A percentile compares a stretch with the other conserved stretches of the same genome.
These are phyloP conservation scores for Hevea brasiliensis DNA, from an alignment of 345 rosid genomes.

Conservation along the genomic window DNA sequence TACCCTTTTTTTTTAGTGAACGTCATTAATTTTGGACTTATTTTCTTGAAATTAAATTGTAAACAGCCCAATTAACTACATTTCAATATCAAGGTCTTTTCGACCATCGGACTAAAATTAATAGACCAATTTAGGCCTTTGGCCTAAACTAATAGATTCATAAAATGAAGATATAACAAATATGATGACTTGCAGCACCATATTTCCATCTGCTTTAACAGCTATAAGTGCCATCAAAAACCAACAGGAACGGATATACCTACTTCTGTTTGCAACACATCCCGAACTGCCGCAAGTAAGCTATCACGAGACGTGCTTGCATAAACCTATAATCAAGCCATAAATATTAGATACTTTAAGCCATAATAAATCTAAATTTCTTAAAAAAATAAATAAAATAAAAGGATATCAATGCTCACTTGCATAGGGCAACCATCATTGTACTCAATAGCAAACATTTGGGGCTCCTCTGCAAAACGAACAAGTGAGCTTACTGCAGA, in stretches of 20 bases:
- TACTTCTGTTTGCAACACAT: constrained; percentile 94
- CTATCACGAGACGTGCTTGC: constrained; percentile 95
- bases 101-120: no score
- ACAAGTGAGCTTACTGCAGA: constrained; percentile 86
- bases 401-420: constrained; percentile 47
- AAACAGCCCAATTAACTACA: no score
- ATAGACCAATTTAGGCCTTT: no score
- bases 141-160: neutral
- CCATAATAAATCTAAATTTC: constrained; percentile 14
- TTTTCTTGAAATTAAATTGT: no score
- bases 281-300: constrained; percentile 96
- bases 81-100: no score
- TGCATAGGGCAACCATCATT: constrained; percentile 95
- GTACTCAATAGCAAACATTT: constrained; percentile 96
- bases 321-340: constrained; percentile 60
- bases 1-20: no score
- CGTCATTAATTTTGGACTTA: no score
- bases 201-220: constrained; percentile 4
- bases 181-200: neutral
- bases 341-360: constrained; percentile 29
- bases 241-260: constrained; percentile 42
- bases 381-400: neutral
- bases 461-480: constrained; percentile 99
- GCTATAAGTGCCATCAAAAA: constrained; percentile 13
- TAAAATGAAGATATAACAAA: constrained; percentile 2